Conservation (phyloP, 768 basidiomycete species). For the Scleroderma bovista region DNA sequence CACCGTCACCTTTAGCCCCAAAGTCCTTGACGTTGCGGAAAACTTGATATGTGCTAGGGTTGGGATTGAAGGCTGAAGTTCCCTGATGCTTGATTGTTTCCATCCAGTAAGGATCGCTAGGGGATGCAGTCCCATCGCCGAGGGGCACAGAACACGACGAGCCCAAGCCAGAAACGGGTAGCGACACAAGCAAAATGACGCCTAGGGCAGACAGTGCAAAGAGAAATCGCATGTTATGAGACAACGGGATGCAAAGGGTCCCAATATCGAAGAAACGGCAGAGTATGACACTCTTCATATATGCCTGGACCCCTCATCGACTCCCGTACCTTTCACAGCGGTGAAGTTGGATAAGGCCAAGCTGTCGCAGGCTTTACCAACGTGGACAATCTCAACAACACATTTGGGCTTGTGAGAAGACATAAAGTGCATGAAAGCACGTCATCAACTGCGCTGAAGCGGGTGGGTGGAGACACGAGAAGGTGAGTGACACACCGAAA, state of each 20-base stretch:
- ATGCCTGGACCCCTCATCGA: background rate
- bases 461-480: no score
- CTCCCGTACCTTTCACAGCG: background rate
- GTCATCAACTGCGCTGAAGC: no score
- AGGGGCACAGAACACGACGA: constrained; percentile 22
- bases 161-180: constrained; percentile 27
- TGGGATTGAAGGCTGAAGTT: constrained; percentile 53
- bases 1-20: constrained; percentile 50
- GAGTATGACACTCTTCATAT: background rate
- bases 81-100: constrained; percentile 65
- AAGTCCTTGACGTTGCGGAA: constrained; percentile 68
- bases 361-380: no score
- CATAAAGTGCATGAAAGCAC: no score
- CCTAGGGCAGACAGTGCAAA: constrained; percentile 1
- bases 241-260: background rate
- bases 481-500: no score
- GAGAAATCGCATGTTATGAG: constrained; percentile 2
- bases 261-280: background rate
- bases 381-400: no score
- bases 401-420: no score
- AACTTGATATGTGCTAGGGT: constrained; percentile 50
- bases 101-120: constrained; percentile 60
- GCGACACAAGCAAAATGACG: background rate
- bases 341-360: background rate
- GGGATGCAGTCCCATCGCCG: constrained; percentile 38